Base-by-base conservation (phyloP, 495 filamentous ascomycete species). In the Penicillium nucicola region DNA sequence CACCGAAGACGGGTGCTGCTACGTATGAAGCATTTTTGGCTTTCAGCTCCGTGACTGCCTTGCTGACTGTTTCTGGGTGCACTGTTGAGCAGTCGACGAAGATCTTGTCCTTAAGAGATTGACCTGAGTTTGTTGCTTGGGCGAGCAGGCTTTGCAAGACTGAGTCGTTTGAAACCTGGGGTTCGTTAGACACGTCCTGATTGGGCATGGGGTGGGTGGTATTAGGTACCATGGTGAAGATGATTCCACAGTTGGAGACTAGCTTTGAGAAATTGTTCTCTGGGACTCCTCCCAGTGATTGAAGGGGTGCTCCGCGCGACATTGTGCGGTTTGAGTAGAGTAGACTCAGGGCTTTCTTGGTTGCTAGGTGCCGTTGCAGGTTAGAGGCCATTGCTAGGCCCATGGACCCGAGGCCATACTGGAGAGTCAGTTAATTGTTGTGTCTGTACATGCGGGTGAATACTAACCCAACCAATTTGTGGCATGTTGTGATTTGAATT, bases 51-150 rank as follows among this genome's bases (percentile, higher is more conserved):
- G 63, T 46, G 13, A 68, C 66, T 4, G 72, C 66, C 0, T 61
- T 49, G 10, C 58, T 60, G 22, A 76, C 71, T 1, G 69, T 72
- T 13, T 68, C 45, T 0, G 74, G 74, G 40, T 73, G 71, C 13
- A 77, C 68, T 12, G 72, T 77, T 23, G 74, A 76, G 58, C 72
- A 76, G 43, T 77, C 74, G 42, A 77, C 67, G 48, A 77, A 77
- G 56, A 77, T 70, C 60, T 77, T 77, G 51, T 68, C 69, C 12
- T 57, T 57, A 13, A 76, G 58, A 2, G 69, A 69, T 10, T 63
- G 57, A 2, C 58, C 66, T 5, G 70, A 71, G 20, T 50, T 35
- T 35, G 68, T 19, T 13, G 64, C 64, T 5, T 60, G 60, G 25
- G 60, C 62, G 44, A 77, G 56, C 2, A 76, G 59, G n/a, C 50